Base-by-base conservation (phyloP, 352 stramenopile genomes). In the Albugo laibachii region DNA sequence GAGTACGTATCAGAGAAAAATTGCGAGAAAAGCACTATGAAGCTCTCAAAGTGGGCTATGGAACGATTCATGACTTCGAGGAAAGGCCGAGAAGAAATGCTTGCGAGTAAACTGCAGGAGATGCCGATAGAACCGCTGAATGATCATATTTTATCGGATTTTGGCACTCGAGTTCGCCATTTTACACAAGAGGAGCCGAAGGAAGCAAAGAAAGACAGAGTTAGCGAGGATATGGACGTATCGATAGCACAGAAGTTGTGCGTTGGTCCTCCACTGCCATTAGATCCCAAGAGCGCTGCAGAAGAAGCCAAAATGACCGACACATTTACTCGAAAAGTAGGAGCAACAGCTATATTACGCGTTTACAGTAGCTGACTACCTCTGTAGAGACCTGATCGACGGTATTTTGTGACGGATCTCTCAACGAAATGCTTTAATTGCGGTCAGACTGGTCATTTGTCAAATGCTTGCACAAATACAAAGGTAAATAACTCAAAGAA, bases 401-500 rank as follows among this genome's bases (percentile, higher is more conserved):
- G 76, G 39, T 89, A 89, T 38, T 89, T 89, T 44, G 46, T 81
- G 50, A 86, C 72, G 12, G 76, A 89, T 41, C 55, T 89, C 41
- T 64, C 73, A 39, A 86, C 65, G 49, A 89, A 89, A 55, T 89
- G 76, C 55, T 89, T 71, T 56, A 82, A 86, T 52, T 89, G 76
- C 49, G 73, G 71, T 20, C 58, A 89, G 47, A 66, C 86, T 11
- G 76, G 76, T 12, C 76, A 89, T 55, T 75, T 83, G 58, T 68
- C 73, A 21, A 69, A 48, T n/a, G 52, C 81, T 38, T 89, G 76
- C 57, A 66, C 73, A 46, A 89, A 89, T 52, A 62, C 80, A 52
- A 66, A 60, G 42, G 62, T 70, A 20, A 31, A 53, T 14, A 21
- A 8, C 8, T n/a, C 41, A 10, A 38, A n/a, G 19, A 16, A 19